Evolutionary conservation across 768 basidiomycete species (phyloP).

Genomic region (Auriscalpium microsporum): DNA sequence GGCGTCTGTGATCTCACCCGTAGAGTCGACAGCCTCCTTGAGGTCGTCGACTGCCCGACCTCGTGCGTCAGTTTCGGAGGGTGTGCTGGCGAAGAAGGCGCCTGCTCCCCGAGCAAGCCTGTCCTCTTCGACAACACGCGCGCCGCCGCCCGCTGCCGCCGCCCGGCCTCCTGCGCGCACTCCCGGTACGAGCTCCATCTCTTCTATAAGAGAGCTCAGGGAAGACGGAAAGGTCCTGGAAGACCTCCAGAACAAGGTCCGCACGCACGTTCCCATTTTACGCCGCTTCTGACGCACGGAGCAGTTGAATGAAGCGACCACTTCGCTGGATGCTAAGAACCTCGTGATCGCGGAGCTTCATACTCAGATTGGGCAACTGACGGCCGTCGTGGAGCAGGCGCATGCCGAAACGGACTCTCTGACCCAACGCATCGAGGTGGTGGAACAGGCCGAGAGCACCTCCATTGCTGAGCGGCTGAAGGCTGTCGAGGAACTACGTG

Average conservation of each 20-base stretch:
- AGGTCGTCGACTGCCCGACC: slow-evolving; percentile 35
- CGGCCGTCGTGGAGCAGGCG: slow-evolving; percentile 40
- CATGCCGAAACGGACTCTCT: neutral
- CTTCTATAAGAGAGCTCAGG: slow-evolving; percentile 65
- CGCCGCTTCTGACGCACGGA: slow-evolving; percentile 1
- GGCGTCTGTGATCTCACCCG: slow-evolving; percentile 48
- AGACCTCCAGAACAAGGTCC: slow-evolving; percentile 55
- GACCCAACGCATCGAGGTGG: neutral
- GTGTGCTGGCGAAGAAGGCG: slow-evolving; percentile 38
- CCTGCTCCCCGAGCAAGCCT: slow-evolving; percentile 17
- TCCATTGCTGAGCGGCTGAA: neutral
- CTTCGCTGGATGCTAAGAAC: slow-evolving; percentile 46
- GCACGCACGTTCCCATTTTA: neutral
- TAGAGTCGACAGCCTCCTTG: slow-evolving; percentile 32
- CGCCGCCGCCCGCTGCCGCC: slow-evolving; percentile 28
- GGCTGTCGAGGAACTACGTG: neutral
- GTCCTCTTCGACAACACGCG: slow-evolving; percentile 23
- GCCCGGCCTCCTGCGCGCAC: slow-evolving; percentile 30
- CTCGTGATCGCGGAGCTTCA: slow-evolving; percentile 45
- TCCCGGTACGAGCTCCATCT: slow-evolving; percentile 50
- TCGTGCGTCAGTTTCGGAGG: slow-evolving; percentile 61
- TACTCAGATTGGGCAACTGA: slow-evolving; percentile 37
- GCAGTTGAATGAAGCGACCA: slow-evolving; percentile 54
- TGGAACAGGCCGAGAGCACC: neutral
- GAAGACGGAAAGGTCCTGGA: slow-evolving; percentile 50